These are phyloP conservation scores for Hysterangium stoloniferum DNA, from an alignment of 768 basidiomycete species.

Conservation along the genomic window DNA sequence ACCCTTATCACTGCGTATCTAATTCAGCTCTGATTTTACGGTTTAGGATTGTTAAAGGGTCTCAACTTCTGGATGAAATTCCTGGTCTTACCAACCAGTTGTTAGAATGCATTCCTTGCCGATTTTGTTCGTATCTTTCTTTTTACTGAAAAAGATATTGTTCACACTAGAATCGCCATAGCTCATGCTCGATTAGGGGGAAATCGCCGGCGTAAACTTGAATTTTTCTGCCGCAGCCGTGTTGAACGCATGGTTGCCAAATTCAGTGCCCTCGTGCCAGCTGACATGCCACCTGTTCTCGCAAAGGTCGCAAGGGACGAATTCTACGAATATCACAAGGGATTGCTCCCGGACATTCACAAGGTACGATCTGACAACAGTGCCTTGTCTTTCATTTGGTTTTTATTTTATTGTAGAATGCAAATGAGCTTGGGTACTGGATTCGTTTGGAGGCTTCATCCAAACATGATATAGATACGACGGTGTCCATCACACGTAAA, in stretches of 20 bases:
- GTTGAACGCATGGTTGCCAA: not conserved
- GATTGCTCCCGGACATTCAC: not conserved
- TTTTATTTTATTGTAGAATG: constrained; percentile 1
- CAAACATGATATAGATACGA: not conserved
- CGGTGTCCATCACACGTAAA: not conserved
- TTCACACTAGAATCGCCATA: not conserved
- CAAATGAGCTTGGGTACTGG: not conserved
- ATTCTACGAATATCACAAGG: not conserved
- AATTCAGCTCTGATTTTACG: not conserved
- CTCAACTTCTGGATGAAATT: not conserved
- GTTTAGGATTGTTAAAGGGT: constrained; percentile 1
- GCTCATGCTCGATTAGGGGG: not conserved
- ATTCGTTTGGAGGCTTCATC: not conserved
- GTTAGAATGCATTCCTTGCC: constrained; percentile 4
- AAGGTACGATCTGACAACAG: not conserved
- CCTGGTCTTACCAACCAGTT: constrained; percentile 7
- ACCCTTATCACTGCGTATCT: not conserved
- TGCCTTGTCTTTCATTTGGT: not conserved
- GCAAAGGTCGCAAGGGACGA: not conserved
- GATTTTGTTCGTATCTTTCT: not conserved
- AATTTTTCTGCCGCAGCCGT: not conserved
- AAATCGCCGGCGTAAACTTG: not conserved
- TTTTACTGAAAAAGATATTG: not conserved
- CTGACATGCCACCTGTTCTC: not conserved
- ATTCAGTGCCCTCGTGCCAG: not conserved